A percentile compares a stretch with the other conserved stretches of the same genome.
Evolutionary conservation across 108 stramenopile species (phyloP).

Genomic region (Stephanodiscus minutulus): DNA sequence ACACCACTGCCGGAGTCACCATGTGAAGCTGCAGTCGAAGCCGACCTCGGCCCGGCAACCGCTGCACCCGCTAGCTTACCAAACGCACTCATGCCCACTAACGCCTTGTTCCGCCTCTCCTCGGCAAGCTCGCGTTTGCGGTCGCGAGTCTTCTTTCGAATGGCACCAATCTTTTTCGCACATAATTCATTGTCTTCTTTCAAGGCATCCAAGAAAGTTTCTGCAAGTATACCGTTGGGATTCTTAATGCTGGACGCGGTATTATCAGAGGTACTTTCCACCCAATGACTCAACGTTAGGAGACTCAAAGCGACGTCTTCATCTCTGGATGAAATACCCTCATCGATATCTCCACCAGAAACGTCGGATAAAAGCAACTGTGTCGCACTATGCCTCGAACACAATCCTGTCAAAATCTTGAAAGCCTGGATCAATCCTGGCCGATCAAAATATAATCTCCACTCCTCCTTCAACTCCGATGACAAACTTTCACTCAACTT

Average conservation of each 20-base stretch:
- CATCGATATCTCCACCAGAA: neutral
- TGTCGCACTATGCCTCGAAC: conserved; percentile 59
- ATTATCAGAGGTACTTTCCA: conserved; percentile 85
- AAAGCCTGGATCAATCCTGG: conserved; percentile 64
- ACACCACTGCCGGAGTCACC: neutral
- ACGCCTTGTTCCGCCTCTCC: conserved; percentile 68
- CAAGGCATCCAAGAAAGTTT: conserved; percentile 80
- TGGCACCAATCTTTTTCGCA: conserved; percentile 30
- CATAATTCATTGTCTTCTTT: conserved; percentile 50
- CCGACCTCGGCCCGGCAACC: neutral
- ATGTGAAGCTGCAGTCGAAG: neutral
- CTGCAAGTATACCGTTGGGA: conserved; percentile 73
- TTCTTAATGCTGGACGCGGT: conserved; percentile 46
- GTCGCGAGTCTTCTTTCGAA: conserved; percentile 69
- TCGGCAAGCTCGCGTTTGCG: conserved; percentile 83
- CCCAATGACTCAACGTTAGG: conserved; percentile 74
- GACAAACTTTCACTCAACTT: neutral
- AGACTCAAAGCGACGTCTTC: conserved; percentile 19
- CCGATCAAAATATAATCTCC: conserved; percentile 64
- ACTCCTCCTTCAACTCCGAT: conserved; percentile 34
- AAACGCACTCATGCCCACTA: conserved; percentile 64
- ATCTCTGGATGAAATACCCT: conserved; percentile 9
- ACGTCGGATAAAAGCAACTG: conserved; percentile 42
- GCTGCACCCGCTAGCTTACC: conserved; percentile 41
- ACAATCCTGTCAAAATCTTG: conserved; percentile 69